These are phyloP conservation scores for Buxus sempervirens DNA, from an alignment of 164 flowering plant species.

Conservation along the genomic window DNA sequence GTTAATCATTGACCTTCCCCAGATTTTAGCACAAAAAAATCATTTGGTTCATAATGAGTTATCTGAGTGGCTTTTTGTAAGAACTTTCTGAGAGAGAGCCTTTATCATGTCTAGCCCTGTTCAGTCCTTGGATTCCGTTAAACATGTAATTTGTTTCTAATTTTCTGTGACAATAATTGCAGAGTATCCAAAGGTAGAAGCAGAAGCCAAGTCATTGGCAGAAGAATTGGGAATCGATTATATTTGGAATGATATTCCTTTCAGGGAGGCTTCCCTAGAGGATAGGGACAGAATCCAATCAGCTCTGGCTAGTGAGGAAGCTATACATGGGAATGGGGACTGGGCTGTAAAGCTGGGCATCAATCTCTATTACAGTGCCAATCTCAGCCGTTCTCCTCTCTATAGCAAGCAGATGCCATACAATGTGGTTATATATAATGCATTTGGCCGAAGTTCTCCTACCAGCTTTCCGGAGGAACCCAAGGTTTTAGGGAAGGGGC, in stretches of 20 bases:
- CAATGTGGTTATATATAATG: slow-evolving; percentile 72
- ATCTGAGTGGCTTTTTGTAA: too few relatives aligned
- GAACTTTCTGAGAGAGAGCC: too few relatives aligned
- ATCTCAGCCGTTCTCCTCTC: slow-evolving; percentile 83
- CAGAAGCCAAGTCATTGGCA: slow-evolving; percentile 65
- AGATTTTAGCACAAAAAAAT: too few relatives aligned
- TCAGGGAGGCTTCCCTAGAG: slow-evolving; percentile 52
- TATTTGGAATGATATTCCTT: slow-evolving; percentile 62
- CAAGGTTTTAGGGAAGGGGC: slow-evolving; percentile 32
- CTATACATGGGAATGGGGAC: slow-evolving; percentile 67
- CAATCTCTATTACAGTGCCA: slow-evolving; percentile 84
- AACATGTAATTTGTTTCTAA: neutral
- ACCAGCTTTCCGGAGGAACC: slow-evolving; percentile 32
- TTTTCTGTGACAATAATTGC: slow-evolving; percentile 18
- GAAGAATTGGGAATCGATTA: slow-evolving; percentile 58
- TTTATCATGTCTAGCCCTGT: neutral
- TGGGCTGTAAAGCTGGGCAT: slow-evolving; percentile 95
- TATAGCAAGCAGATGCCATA: slow-evolving; percentile 96
- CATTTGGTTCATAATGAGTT: too few relatives aligned
- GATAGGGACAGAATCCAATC: slow-evolving; percentile 59
- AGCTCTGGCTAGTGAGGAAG: slow-evolving; percentile 73
- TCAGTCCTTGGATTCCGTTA: neutral
- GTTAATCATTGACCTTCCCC: too few relatives aligned
- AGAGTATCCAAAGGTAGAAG: slow-evolving; percentile 86
- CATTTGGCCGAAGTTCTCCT: slow-evolving; percentile 68